These are phyloP conservation scores for Nicotiana knightiana DNA, from an alignment of 257 asterid species.

Conservation along the genomic window DNA sequence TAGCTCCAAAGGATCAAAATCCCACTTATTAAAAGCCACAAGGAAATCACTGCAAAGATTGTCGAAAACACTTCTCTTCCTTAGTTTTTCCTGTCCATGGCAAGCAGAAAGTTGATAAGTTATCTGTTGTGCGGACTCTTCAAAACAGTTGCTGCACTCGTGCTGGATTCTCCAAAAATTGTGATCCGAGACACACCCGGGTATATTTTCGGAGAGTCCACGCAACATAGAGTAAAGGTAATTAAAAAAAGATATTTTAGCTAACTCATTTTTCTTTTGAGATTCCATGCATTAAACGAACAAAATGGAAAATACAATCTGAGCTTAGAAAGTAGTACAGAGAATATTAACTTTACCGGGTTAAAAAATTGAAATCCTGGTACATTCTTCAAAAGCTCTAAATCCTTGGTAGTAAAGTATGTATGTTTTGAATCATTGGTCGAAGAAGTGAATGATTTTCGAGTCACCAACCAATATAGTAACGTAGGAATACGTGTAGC, in stretches of 20 bases:
- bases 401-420: not conserved
- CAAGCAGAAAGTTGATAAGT: not conserved
- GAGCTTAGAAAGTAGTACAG: too few relatives aligned
- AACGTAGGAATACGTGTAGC: not conserved
- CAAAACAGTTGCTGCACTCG: too few relatives aligned
- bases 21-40: conserved; percentile 4
- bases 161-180: too few relatives aligned
- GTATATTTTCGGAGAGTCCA: too few relatives aligned
- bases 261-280: too few relatives aligned
- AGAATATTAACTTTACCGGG: not conserved
- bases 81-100: not conserved
- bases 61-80: not conserved
- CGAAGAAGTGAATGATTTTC: not conserved
- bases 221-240: too few relatives aligned
- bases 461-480: conserved; percentile 1
- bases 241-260: too few relatives aligned
- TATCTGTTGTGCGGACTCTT: too few relatives aligned
- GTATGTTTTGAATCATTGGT: not conserved
- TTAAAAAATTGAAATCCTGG: not conserved
- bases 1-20: conserved; percentile 3
- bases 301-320: too few relatives aligned
- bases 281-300: too few relatives aligned
- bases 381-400: not conserved
- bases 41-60: not conserved
- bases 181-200: too few relatives aligned